Evolutionary conservation across 1,284 basidiomycete species (phyloP), one percentile per base, ranked within the genome.

Genomic region (Sporisorium exsertum): DNA sequence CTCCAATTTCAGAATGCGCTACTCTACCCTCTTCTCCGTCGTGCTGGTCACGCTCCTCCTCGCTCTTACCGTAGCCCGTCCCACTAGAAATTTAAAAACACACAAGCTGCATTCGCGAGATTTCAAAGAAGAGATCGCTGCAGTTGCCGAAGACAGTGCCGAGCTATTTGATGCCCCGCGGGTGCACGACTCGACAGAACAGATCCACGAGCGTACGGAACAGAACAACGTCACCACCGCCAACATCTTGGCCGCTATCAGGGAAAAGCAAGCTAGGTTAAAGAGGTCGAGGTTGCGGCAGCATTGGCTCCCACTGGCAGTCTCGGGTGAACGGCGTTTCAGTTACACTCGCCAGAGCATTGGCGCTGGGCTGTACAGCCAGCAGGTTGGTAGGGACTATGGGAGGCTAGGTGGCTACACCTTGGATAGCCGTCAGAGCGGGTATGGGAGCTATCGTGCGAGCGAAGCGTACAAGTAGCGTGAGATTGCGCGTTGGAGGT

Each of bases 151-250:
- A 40, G 70, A 72, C 0, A 37, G 45, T 1, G 4, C 58, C 32
- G 64, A 72, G 35, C 27, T 72, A 2, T 67, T 63, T 24, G 64
- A 72, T 20, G 18, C 22, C 12, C 64, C 70, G 1, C 70, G 64
- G 3, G 45, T 64, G 3, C 70, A 72, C 50, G 64, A 72, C n/a
- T 15, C 70, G 4, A 29, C 60, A 1, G 70, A 72, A 35, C 26
- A 60, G 20, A 29, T 67, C 2, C 64, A 72, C 49, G 47, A 67
- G 3, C 26, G 20, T 3, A 42, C 45, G 1, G 33, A 32, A 3
- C 24, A 56, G 22, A 9, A 64, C 22, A 67, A 72, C 20, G 35
- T 67, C 53, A 64, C 57, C 13, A 32, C 47, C 1, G 1, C 27
- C 0, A 7, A 5, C 7, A 29, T 67, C 24, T 2, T 47, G 12